Evolutionary conservation across 169 alveolate species (phyloP).

Genomic region (Cryptosporidium bovis): DNA sequence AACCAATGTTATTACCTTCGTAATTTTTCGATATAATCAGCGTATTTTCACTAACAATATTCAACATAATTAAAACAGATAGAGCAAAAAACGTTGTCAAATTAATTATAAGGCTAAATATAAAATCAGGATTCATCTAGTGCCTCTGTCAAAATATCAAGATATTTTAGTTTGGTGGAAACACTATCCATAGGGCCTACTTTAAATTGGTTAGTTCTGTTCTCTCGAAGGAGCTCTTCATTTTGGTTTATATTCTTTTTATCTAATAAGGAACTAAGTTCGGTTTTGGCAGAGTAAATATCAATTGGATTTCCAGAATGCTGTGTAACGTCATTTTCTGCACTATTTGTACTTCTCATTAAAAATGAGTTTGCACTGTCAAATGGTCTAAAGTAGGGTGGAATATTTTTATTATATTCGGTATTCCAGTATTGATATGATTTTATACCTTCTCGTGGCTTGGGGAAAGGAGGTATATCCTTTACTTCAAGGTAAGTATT

Average conservation of each 20-base stretch:
- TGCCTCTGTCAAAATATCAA: constrained; percentile 67
- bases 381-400: constrained; percentile 74
- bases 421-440: background rate
- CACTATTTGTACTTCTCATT: background rate
- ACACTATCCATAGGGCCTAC: constrained; percentile 49
- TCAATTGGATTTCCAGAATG: background rate
- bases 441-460: constrained; percentile 37
- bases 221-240: constrained; percentile 1
- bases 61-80: too few relatives aligned
- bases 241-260: background rate
- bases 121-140: constrained; percentile 37
- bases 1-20: too few relatives aligned
- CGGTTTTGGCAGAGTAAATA: constrained; percentile 24
- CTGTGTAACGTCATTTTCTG: background rate
- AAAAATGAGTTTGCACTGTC: background rate
- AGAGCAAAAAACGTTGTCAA: too few relatives aligned
- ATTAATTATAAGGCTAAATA: background rate
- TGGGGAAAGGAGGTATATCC: constrained; percentile 67
- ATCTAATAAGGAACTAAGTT: constrained; percentile 30
- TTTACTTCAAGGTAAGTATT: constrained; percentile 57
- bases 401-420: constrained; percentile 43
- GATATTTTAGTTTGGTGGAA: constrained; percentile 54
- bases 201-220: background rate
- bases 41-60: too few relatives aligned
- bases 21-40: too few relatives aligned